These are phyloP conservation scores for Suhomyces bolitotheri DNA, from an alignment of 1,139 yeast genomes.

Conservation along the genomic window DNA sequence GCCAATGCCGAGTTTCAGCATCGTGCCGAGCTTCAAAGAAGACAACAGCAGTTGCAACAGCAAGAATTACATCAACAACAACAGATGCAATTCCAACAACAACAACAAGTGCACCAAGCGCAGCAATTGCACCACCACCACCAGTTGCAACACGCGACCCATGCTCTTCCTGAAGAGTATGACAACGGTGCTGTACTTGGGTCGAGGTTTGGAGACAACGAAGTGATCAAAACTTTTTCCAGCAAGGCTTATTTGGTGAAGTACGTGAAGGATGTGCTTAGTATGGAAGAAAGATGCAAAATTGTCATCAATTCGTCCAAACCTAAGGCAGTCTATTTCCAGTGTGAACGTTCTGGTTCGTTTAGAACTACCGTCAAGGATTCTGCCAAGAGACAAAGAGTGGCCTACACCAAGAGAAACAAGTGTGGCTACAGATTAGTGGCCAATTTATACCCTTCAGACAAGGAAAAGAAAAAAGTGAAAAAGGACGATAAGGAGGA, in stretches of 20 bases:
- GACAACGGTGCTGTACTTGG: constrained; percentile 19
- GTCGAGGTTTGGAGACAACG: constrained; percentile 44
- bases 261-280: constrained; percentile 44
- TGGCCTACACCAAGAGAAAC: constrained; percentile 52
- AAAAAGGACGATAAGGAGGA: constrained; percentile 31
- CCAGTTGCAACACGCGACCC: constrained; percentile 13
- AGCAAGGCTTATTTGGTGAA: constrained; percentile 45
- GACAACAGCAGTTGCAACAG: constrained; percentile 26
- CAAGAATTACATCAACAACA: constrained; percentile 29
- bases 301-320: constrained; percentile 51
- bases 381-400: constrained; percentile 48
- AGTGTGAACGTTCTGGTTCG: constrained; percentile 50
- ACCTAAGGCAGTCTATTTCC: constrained; percentile 53
- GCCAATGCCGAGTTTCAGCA: constrained; percentile 31
- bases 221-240: constrained; percentile 47
- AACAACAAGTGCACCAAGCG: constrained; percentile 13
- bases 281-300: constrained; percentile 48
- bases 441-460: constrained; percentile 49
- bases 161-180: constrained; percentile 15
- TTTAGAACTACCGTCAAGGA: constrained; percentile 54
- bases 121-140: constrained; percentile 13
- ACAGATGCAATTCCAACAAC: constrained; percentile 25
- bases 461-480: constrained; percentile 38
- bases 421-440: constrained; percentile 52
- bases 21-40: constrained; percentile 26